Evolutionary conservation across 1,284 basidiomycete genomes (phyloP), one percentile per base, ranked within the genome.

Genomic region (Phellopilus nigrolimitatus): DNA sequence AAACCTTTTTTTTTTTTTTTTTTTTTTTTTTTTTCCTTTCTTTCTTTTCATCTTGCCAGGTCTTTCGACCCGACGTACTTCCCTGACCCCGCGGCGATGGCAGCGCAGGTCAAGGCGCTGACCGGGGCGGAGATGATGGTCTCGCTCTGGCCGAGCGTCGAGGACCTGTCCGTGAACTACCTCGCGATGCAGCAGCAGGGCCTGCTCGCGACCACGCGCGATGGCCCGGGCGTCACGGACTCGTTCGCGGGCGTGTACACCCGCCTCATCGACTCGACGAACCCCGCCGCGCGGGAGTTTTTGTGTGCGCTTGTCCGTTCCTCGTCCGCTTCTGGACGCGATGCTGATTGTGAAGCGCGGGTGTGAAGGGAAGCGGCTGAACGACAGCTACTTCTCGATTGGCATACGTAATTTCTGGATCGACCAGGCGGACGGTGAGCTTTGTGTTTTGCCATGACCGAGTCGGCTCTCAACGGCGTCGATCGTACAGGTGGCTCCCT

Each of bases 101-200:
- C 67, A 13, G 59, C 62, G 7, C 56, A 65, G 45, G 70, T 71
- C 31, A 71, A 70, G 52, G 58, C 58, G n/a, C 61, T 71, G 25
- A 72, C 70, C 4, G 70, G 70, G 2, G 70, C 70, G n/a, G 68
- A 72, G 54, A 66, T 72, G 64, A 72, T 72, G 70, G 70, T 71
- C 7, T 71, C 70, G 9, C 59, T 72, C 25, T 72, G 70, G 70
- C 70, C 70, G 1, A 69, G 68, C 49, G 69, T 71, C 13, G 70
- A 72, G 55, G 69, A 71, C 52, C 56, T 67, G 13, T 71, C 69
- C 1, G 64, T 60, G 31, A 71, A 71, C 46, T 71, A 71, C 49
- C 53, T 67, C 9, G 54, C 61, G 7, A 49, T 71, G 39, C 69
- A 71, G 49, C 51, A 64, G 48, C 55, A 66, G 33, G 69, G 70